Conservation (phyloP, 768 basidiomycete genomes). For the Rhizopogon vulgaris region DNA sequence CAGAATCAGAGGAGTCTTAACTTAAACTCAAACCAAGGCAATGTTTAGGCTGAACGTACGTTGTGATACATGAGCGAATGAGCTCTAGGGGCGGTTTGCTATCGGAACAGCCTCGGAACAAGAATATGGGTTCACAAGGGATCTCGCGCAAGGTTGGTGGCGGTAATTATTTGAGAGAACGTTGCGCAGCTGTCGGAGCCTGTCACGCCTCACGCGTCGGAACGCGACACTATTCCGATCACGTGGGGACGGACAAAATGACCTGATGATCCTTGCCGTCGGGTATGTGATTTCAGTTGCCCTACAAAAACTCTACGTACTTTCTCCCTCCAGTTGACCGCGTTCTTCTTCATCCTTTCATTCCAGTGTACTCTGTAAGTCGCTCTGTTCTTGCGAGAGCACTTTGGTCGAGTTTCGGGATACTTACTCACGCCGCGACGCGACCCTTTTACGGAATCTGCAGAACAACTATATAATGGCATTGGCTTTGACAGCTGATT, state of each 20-base stretch:
- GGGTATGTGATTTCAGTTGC: neutral
- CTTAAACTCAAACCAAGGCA: too few species aligned
- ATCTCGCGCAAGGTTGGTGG: too few species aligned
- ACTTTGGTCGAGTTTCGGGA: neutral
- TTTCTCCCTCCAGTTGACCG: neutral
- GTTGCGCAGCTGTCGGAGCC: too few species aligned
- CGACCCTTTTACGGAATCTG: neutral
- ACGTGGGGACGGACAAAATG: neutral
- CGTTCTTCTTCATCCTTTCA: neutral
- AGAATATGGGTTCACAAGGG: too few species aligned
- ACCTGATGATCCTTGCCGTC: slow-evolving; percentile 1
- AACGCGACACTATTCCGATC: neutral
- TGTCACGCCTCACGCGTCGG: too few species aligned
- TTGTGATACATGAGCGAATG: too few species aligned
- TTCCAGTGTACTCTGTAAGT: neutral
- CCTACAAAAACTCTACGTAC: slow-evolving; percentile 1
- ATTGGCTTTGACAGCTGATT: slow-evolving; percentile 14
- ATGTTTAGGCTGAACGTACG: too few species aligned
- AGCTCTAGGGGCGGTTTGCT: too few species aligned
- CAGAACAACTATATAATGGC: neutral
- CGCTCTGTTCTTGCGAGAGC: neutral
- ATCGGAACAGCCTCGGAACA: too few species aligned
- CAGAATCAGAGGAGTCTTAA: too few species aligned
- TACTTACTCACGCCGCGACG: neutral
- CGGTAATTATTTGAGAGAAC: too few species aligned